Percentiles rank a stretch among this genome's conserved stretches.
These are phyloP conservation scores for Podospora sp. DNA, from an alignment of 495 filamentous ascomycete genomes.

Conservation along the genomic window DNA sequence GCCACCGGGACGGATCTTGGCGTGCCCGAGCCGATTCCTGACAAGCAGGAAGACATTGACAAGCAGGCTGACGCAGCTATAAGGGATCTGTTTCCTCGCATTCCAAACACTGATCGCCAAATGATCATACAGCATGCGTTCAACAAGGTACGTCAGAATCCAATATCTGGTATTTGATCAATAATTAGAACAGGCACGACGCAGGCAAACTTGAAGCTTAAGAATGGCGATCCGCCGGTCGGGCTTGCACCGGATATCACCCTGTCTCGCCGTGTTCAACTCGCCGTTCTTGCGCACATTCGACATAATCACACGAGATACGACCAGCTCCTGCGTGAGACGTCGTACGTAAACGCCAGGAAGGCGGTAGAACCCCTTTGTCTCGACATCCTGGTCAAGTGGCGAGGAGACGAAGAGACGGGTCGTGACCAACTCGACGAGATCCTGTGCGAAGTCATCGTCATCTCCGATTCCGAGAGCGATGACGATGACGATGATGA, in stretches of 20 bases:
- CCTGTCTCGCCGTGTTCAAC: constrained; percentile 73
- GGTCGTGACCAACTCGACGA: constrained; percentile 75
- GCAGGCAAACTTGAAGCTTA: constrained; percentile 30
- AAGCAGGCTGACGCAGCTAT: constrained; percentile 73
- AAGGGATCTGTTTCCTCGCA: constrained; percentile 81
- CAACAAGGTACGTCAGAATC: constrained; percentile 62
- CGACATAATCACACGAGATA: constrained; percentile 86
- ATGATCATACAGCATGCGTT: constrained; percentile 82
- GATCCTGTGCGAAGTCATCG: constrained; percentile 77
- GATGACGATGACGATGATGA: constrained; percentile 53
- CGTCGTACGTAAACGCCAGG: constrained; percentile 68
- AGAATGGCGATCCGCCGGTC: constrained; percentile 54
- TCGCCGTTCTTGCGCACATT: constrained; percentile 85
- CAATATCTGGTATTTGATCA: background rate
- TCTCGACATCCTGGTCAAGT: constrained; percentile 74
- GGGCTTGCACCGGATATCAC: constrained; percentile 68
- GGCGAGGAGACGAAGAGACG: constrained; percentile 84
- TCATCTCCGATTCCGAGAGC: constrained; percentile 79
- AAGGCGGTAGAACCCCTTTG: constrained; percentile 69
- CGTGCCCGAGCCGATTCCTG: constrained; percentile 54
- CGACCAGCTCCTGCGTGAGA: constrained; percentile 70
- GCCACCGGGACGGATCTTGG: constrained; percentile 27
- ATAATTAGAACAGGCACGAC: constrained; percentile 18
- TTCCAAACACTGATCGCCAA: constrained; percentile 75
- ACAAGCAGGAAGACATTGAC: constrained; percentile 66